Evolutionary conservation across 495 filamentous ascomycete species (phyloP).

Genomic region (Mytilinidion resinicola): DNA sequence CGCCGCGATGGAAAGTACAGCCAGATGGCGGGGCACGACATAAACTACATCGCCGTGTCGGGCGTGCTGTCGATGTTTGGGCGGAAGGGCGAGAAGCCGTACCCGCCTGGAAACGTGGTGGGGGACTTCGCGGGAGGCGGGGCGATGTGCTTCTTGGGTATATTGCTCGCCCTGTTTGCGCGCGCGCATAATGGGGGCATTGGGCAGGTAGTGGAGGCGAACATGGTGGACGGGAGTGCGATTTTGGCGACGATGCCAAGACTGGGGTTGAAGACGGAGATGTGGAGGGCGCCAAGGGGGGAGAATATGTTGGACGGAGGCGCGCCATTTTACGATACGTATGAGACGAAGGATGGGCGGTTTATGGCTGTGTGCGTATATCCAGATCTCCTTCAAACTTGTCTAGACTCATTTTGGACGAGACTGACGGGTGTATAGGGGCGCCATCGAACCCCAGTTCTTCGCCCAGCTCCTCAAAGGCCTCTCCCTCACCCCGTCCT

Average conservation of each 20-base stretch:
- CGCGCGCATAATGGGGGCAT: slow-evolving; percentile 50
- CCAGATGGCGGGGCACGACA: slow-evolving; percentile 92
- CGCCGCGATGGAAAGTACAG: slow-evolving; percentile 77
- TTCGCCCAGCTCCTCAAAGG: slow-evolving; percentile 60
- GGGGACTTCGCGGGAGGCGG: slow-evolving; percentile 91
- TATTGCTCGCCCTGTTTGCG: slow-evolving; percentile 55
- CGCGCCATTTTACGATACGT: slow-evolving; percentile 81
- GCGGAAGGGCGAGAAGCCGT: slow-evolving; percentile 58
- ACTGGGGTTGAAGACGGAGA: slow-evolving; percentile 49
- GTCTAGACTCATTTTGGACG: neutral
- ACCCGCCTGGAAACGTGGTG: slow-evolving; percentile 74
- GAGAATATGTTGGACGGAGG: slow-evolving; percentile 77
- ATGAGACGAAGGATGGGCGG: slow-evolving; percentile 72
- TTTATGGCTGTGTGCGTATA: slow-evolving; percentile 66
- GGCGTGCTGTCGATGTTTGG: slow-evolving; percentile 75
- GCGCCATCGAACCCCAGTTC: slow-evolving; percentile 83
- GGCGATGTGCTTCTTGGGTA: slow-evolving; percentile 61
- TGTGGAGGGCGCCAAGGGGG: slow-evolving; percentile 60
- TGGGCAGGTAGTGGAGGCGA: slow-evolving; percentile 86
- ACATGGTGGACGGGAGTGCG: slow-evolving; percentile 88
- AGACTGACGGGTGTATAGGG: slow-evolving; percentile 33
- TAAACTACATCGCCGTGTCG: slow-evolving; percentile 90
- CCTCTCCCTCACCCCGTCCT: slow-evolving; percentile 48
- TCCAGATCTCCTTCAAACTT: neutral
- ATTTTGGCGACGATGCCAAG: slow-evolving; percentile 73